These are phyloP conservation scores for Vitis vinifera DNA, from an alignment of 164 flowering plant species.

Conservation along the genomic window DNA sequence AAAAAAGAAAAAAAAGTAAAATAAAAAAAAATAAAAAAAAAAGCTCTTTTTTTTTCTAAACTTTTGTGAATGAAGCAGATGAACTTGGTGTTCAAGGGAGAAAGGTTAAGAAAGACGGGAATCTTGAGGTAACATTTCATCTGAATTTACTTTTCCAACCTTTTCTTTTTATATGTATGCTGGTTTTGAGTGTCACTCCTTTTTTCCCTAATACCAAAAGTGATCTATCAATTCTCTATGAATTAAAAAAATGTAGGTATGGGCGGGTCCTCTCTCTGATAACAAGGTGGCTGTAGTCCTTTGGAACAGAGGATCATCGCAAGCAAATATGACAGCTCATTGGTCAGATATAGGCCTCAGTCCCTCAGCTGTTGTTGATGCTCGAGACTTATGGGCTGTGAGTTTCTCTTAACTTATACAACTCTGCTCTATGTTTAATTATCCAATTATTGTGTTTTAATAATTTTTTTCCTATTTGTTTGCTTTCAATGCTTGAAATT, in stretches of 20 bases:
- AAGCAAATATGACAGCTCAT: constrained; percentile 46
- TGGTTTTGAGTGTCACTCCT: not conserved
- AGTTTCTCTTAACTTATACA: constrained; percentile 8
- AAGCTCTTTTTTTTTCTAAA: not conserved
- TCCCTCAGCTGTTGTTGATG: constrained; percentile 37
- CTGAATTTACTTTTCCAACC: not conserved
- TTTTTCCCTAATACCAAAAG: not conserved
- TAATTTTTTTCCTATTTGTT: too few species aligned
- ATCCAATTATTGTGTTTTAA: too few species aligned
- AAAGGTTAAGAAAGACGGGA: constrained; percentile 57
- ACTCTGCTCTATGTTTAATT: not conserved
- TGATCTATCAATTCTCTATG: not conserved
- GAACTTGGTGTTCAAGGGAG: constrained; percentile 78
- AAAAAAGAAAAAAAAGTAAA: not conserved
- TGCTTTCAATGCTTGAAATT: too few species aligned
- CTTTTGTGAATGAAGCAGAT: constrained; percentile 31
- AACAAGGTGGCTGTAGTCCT: constrained; percentile 47
- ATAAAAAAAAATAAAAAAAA: too few species aligned
- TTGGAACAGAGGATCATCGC: constrained; percentile 64
- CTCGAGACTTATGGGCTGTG: constrained; percentile 71
- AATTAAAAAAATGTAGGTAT: constrained; percentile 39
- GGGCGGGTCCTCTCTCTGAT: constrained; percentile 69
- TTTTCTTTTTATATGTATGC: not conserved
- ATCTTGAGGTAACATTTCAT: constrained; percentile 52
- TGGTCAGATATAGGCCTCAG: constrained; percentile 60